A percentile compares a stretch with the other conserved stretches of the same genome.
These are phyloP conservation scores for Arthrinium puccinioides DNA, from an alignment of 2,329 filamentous ascomycete genomes.

Conservation along the genomic window DNA sequence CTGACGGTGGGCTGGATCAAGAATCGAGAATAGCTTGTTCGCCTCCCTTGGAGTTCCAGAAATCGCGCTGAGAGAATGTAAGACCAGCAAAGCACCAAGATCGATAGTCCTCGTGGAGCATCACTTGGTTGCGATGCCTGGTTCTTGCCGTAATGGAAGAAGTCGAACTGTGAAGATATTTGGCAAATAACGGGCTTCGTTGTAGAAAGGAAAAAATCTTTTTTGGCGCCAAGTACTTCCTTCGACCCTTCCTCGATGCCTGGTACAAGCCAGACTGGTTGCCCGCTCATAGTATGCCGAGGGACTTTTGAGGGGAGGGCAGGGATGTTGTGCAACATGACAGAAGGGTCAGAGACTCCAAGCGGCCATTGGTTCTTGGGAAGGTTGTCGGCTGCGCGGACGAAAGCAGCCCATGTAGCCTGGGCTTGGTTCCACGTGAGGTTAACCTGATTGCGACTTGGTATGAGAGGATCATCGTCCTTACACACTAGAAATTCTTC, in stretches of 20 bases:
- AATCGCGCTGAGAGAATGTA: constrained; percentile 7
- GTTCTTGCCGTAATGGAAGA: background rate
- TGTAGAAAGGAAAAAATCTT: background rate
- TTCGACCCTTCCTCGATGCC: background rate
- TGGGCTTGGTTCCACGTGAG: too few species aligned
- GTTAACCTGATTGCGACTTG: too few species aligned
- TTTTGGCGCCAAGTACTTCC: background rate
- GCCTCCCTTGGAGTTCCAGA: constrained; percentile 4
- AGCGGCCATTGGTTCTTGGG: too few species aligned
- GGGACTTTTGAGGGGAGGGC: too few species aligned
- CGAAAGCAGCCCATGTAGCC: too few species aligned
- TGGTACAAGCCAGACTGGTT: too few species aligned
- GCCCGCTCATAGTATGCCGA: too few species aligned
- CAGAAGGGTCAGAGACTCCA: too few species aligned
- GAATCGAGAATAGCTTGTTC: background rate
- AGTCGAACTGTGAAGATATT: background rate
- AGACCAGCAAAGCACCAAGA: constrained; percentile 7
- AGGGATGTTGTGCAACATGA: too few species aligned
- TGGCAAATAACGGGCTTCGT: background rate
- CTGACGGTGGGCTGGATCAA: background rate
- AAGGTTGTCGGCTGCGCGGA: too few species aligned
- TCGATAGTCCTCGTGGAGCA: constrained; percentile 2
- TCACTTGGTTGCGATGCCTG: background rate
- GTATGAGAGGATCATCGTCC: too few species aligned
- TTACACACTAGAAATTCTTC: too few species aligned